Conservation (phyloP, 768 basidiomycete genomes). For the Austroboletus festivus region DNA sequence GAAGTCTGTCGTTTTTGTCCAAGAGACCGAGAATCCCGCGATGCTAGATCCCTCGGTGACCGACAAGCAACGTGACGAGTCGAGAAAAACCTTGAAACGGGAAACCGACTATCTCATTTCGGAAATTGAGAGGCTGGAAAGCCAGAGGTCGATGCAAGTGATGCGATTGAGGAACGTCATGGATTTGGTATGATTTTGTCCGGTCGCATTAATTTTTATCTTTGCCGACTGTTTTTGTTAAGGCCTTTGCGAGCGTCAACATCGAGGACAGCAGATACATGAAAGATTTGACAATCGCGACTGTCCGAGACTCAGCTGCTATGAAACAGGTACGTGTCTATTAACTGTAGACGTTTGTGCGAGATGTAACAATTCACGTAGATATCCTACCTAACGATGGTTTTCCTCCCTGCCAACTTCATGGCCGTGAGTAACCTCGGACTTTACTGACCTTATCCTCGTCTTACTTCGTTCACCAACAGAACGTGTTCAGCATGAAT, state of each 20-base stretch:
- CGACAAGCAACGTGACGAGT: slow-evolving; percentile 12
- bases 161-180: slow-evolving; percentile 33
- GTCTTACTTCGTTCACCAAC: slow-evolving; percentile 7
- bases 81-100: slow-evolving; percentile 36
- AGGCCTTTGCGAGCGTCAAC: slow-evolving; percentile 62
- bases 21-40: slow-evolving; percentile 47
- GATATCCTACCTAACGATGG: slow-evolving; percentile 54
- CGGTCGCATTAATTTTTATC: background rate
- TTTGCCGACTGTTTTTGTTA: background rate
- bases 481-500: slow-evolving; percentile 61
- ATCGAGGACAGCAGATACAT: slow-evolving; percentile 53
- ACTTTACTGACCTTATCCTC: background rate
- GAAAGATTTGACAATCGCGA: slow-evolving; percentile 46
- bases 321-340: slow-evolving; percentile 35
- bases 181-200: slow-evolving; percentile 24
- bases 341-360: background rate
- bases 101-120: slow-evolving; percentile 47
- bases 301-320: slow-evolving; percentile 41
- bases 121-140: slow-evolving; percentile 49
- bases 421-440: slow-evolving; percentile 23
- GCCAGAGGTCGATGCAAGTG: slow-evolving; percentile 28
- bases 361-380: background rate
- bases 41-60: slow-evolving; percentile 31
- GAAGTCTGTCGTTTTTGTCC: slow-evolving; percentile 49
- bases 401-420: slow-evolving; percentile 58